phyloP scores from a whole-genome alignment of 2,329 filamentous ascomycete species.

The Chaetomium globosum region DNA sequence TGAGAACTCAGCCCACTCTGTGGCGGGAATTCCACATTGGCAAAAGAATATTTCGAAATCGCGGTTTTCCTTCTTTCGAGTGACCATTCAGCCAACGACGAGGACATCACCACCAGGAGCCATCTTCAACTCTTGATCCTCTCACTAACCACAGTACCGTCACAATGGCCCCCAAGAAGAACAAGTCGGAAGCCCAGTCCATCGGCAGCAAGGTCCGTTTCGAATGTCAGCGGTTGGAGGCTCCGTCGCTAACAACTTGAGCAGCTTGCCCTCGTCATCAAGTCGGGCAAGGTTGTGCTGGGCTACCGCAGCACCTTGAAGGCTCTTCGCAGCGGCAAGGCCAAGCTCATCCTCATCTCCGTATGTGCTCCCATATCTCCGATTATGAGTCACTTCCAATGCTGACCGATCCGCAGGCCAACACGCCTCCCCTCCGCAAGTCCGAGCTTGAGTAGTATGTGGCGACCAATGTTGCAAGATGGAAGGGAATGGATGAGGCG shows the following conservation, averaged over 20 bases:
- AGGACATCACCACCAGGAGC: slow-evolving; percentile 31
- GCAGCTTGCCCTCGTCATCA: slow-evolving; percentile 62
- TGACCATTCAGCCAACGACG: slow-evolving; percentile 31
- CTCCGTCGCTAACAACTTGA: slow-evolving; percentile 18
- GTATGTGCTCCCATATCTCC: slow-evolving; percentile 4
- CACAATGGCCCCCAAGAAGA: slow-evolving; percentile 71
- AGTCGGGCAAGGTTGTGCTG: slow-evolving; percentile 74
- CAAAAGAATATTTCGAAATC: slow-evolving; percentile 31
- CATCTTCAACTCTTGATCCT: slow-evolving; percentile 25
- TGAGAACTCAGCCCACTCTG: slow-evolving; percentile 31
- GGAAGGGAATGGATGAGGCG: not conserved
- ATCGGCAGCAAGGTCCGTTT: slow-evolving; percentile 56
- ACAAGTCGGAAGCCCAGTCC: slow-evolving; percentile 81
- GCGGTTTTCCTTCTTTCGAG: slow-evolving; percentile 20
- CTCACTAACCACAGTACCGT: slow-evolving; percentile 37
- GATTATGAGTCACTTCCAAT: not conserved
- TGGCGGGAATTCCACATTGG: slow-evolving; percentile 20
- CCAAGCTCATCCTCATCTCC: slow-evolving; percentile 78
- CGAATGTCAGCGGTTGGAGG: not conserved
- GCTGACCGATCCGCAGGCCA: slow-evolving; percentile 55
- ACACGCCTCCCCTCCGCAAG: slow-evolving; percentile 97
- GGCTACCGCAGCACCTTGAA: slow-evolving; percentile 83
- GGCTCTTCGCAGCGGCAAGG: slow-evolving; percentile 91
- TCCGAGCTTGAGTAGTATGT: slow-evolving; percentile 78
- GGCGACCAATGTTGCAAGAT: not conserved